These are phyloP conservation scores for Protea cynaroides DNA, from an alignment of 164 flowering plant genomes.

Conservation along the genomic window DNA sequence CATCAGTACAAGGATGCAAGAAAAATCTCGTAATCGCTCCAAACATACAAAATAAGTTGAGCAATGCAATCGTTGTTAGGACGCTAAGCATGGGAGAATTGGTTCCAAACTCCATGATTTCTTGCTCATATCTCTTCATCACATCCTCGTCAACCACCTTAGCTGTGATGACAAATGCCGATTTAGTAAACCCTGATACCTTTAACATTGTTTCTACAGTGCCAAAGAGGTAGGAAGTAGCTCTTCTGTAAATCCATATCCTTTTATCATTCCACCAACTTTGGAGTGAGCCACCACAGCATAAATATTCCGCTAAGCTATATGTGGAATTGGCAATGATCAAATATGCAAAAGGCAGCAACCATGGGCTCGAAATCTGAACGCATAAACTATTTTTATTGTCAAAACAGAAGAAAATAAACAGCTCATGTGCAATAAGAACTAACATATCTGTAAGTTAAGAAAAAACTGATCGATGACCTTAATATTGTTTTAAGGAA, in stretches of 20 bases:
- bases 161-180: conserved; percentile 21
- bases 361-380: conserved; percentile 66
- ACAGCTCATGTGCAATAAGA: no score
- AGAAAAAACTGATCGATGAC: no score
- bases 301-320: conserved; percentile 39
- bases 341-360: conserved; percentile 58
- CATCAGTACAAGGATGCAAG: background rate
- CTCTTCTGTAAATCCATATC: conserved; percentile 21
- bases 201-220: conserved; percentile 14
- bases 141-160: conserved; percentile 29
- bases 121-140: conserved; percentile 22
- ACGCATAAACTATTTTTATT: background rate
- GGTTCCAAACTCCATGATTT: conserved; percentile 33
- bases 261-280: conserved; percentile 34
- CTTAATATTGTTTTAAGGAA: no score
- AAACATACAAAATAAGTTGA: conserved; percentile 20
- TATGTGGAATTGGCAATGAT: conserved; percentile 20
- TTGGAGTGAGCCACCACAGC: conserved; percentile 37
- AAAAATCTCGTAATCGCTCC: conserved; percentile 14
- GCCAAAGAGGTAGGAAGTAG: conserved; percentile 23
- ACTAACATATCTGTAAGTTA: no score
- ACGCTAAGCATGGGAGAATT: conserved; percentile 32
- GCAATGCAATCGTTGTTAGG: conserved; percentile 20
- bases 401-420: no score
- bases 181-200: conserved; percentile 16